phyloP scores from a whole-genome alignment of 2,329 filamentous ascomycete genomes.

The Chaetomiaceae sp. region DNA sequence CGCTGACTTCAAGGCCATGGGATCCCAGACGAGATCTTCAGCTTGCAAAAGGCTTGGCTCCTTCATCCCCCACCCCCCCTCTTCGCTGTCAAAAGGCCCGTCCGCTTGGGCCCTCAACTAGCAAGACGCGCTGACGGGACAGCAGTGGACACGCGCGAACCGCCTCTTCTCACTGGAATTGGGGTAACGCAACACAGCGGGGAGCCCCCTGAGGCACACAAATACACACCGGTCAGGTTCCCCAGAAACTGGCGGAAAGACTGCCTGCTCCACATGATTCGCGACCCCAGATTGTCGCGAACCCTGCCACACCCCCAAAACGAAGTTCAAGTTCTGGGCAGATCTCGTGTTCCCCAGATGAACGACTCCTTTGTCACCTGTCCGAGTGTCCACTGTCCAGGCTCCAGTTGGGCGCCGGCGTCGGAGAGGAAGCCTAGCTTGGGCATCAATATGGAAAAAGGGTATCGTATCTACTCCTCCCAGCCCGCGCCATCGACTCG shows the following conservation, averaged over 20 bases:
- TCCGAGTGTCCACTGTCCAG: not conserved
- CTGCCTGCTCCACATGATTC: not conserved
- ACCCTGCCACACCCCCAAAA: not conserved
- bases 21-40: not conserved
- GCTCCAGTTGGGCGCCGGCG: not conserved
- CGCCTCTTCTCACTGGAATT: not conserved
- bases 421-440: slow-evolving; percentile 1
- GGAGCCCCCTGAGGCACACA: not conserved
- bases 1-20: not conserved
- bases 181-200: slow-evolving; percentile 8
- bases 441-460: slow-evolving; percentile 3
- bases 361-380: not conserved
- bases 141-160: not conserved
- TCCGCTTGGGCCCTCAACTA: not conserved
- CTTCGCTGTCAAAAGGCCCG: not conserved
- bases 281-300: not conserved
- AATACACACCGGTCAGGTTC: too few relatives aligned
- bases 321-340: not conserved
- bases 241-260: too few relatives aligned
- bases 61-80: not conserved
- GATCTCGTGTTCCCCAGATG: not conserved
- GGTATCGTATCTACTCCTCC: not conserved
- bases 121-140: too few relatives aligned
- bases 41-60: too few relatives aligned
- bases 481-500: not conserved